phyloP scores from a whole-genome alignment of 331 rosid genomes.

The Erythrophleum ivorense region DNA sequence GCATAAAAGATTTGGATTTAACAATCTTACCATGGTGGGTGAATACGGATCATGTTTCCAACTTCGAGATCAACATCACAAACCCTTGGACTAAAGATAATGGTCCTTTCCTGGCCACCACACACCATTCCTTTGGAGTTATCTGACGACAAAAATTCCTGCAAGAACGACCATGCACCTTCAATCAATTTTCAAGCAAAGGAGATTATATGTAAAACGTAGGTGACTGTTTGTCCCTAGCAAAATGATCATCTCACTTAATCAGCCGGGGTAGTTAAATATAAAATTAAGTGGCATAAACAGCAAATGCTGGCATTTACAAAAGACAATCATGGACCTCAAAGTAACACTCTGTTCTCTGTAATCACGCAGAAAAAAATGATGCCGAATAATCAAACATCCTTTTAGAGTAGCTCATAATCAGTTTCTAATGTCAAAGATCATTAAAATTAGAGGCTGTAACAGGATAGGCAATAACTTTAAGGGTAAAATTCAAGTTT shows the following conservation, averaged over 20 bases:
- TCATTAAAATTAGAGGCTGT: slow-evolving; percentile 7
- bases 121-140: slow-evolving; percentile 20
- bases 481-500: slow-evolving; percentile 6
- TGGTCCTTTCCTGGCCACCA: slow-evolving; percentile 48
- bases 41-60: slow-evolving; percentile 70
- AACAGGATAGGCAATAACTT: slow-evolving; percentile 7
- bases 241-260: slow-evolving; percentile 15
- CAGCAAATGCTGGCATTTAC: slow-evolving; percentile 19
- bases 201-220: slow-evolving; percentile 6
- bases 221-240: not conserved
- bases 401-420: not conserved
- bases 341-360: not conserved
- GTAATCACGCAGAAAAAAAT: not conserved
- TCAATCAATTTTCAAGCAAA: slow-evolving; percentile 30
- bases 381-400: not conserved
- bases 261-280: not conserved
- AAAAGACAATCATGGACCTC: slow-evolving; percentile 10
- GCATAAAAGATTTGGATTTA: not conserved
- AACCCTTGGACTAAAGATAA: slow-evolving; percentile 76
- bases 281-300: slow-evolving; percentile 23
- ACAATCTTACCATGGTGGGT: slow-evolving; percentile 77
- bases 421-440: not conserved
- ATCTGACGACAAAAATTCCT: slow-evolving; percentile 44
- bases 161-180: slow-evolving; percentile 34
- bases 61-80: slow-evolving; percentile 74